phyloP scores from a whole-genome alignment of 2,329 filamentous ascomycete genomes.

The Pestalotiopsis fici region DNA sequence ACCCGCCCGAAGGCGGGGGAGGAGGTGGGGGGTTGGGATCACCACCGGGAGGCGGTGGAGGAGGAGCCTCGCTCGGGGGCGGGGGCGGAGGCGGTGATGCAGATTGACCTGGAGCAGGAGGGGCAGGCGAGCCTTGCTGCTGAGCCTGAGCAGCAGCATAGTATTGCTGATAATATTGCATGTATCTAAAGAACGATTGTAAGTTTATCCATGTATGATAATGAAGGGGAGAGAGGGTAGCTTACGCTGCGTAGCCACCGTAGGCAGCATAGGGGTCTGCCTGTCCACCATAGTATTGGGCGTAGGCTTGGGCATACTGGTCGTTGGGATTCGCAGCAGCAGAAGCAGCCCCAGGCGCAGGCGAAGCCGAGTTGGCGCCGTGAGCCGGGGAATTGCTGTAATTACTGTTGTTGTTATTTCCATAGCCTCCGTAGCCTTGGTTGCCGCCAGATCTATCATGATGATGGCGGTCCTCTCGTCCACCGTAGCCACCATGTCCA shows the following conservation, averaged over 20 bases:
- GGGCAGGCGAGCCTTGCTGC: slow-evolving; percentile 44
- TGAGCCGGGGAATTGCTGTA: slow-evolving; percentile 42
- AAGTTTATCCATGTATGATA: slow-evolving; percentile 12
- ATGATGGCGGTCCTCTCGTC: slow-evolving; percentile 27
- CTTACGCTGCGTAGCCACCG: slow-evolving; percentile 80
- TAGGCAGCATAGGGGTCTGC: slow-evolving; percentile 85
- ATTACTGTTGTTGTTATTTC: slow-evolving; percentile 32
- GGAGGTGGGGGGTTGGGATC: slow-evolving; percentile 54
- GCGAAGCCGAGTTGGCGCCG: slow-evolving; percentile 35
- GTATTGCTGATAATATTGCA: slow-evolving; percentile 76
- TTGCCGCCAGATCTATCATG: slow-evolving; percentile 33
- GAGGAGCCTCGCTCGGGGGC: slow-evolving; percentile 63
- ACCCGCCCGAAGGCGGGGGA: slow-evolving; percentile 57
- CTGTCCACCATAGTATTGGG: slow-evolving; percentile 73
- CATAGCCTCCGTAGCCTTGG: slow-evolving; percentile 28
- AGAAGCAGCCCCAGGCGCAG: slow-evolving; percentile 36
- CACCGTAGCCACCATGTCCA: slow-evolving; percentile 40
- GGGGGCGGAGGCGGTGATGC: slow-evolving; percentile 56
- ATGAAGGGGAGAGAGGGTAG: not conserved
- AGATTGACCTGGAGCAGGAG: slow-evolving; percentile 44
- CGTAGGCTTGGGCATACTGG: slow-evolving; percentile 79
- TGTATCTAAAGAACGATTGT: slow-evolving; percentile 43
- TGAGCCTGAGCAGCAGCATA: slow-evolving; percentile 57
- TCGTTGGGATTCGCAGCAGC: slow-evolving; percentile 46
- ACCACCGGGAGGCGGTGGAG: slow-evolving; percentile 59